Evolutionary conservation across 2,329 filamentous ascomycete genomes (phyloP).

Genomic region (Penicillium brevicompactum): DNA sequence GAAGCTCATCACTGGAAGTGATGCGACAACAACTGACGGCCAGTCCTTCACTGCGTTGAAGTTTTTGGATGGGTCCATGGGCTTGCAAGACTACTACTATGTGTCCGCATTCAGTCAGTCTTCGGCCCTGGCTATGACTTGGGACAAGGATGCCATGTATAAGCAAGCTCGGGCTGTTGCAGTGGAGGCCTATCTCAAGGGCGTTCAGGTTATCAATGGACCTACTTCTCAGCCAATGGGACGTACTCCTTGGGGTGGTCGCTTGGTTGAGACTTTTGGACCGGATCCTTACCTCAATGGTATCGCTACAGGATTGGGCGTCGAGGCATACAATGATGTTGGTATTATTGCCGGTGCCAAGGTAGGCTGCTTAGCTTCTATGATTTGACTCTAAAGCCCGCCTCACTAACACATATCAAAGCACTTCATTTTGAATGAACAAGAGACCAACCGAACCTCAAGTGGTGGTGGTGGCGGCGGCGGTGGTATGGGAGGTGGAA

Average conservation of each 20-base stretch:
- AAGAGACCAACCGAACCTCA: slow-evolving; percentile 55
- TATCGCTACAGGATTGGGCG: slow-evolving; percentile 41
- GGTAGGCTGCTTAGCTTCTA: slow-evolving; percentile 52
- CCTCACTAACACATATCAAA: slow-evolving; percentile 23
- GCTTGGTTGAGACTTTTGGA: slow-evolving; percentile 43
- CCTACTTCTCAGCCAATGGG: slow-evolving; percentile 23
- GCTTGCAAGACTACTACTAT: slow-evolving; percentile 22
- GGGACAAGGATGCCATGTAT: slow-evolving; percentile 23
- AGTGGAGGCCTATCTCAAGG: slow-evolving; percentile 21
- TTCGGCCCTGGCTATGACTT: slow-evolving; percentile 23
- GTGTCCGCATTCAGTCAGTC: slow-evolving; percentile 23
- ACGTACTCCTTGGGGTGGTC: slow-evolving; percentile 22
- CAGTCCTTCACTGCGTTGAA: slow-evolving; percentile 25
- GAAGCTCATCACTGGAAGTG: slow-evolving; percentile 30
- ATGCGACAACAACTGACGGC: slow-evolving; percentile 23
- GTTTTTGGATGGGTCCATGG: slow-evolving; percentile 23
- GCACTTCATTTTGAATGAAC: slow-evolving; percentile 65
- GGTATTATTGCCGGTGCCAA: slow-evolving; percentile 33
- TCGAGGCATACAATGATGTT: slow-evolving; percentile 59
- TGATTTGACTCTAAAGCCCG: background rate
- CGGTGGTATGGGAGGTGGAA: slow-evolving; percentile 18
- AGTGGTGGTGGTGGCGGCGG: background rate
- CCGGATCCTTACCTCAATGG: slow-evolving; percentile 49
- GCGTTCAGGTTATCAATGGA: slow-evolving; percentile 20
- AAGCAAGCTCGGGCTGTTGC: slow-evolving; percentile 19